Evolutionary conservation across 768 basidiomycete genomes (phyloP), one percentile per base, ranked within the genome.

Genomic region (Lyophyllum shimeji): DNA sequence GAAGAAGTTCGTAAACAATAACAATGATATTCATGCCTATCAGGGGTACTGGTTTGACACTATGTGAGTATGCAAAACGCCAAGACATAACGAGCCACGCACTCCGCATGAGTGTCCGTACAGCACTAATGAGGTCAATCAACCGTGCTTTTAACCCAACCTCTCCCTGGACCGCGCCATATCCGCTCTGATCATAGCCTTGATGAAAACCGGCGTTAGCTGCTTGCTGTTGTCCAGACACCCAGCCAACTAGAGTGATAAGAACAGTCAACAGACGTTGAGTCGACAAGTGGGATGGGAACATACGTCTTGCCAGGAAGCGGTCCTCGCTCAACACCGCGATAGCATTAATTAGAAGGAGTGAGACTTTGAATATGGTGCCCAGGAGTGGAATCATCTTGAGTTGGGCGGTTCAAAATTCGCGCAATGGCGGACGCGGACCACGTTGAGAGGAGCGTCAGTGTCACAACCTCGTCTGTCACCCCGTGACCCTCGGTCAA

Each of bases 41-140:
- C 43, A 98, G 77, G 34, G 95, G 95, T 80, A 98, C 95, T 98
- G 58, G 20, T 63, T 55, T 52, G 15, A 12, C 46, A 27, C 50
- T 53, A 15, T n/a, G 20, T 21, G 21, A 46, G 44, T 43, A 15
- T 23, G 43, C n/a, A 5, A 53, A 11, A 74, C 47, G 52, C 12
- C 50, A 53, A 44, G 46, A 50, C 56, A 34, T 34, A 37, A 51
- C 40, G 17, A 52, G 20, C 39, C 29, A 85, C 95, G 78, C 70
- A 99, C 96, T 94, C 71, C 96, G 85, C 92, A 98, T 93, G 64
- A 99, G 80, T 45, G 96, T 98, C 74, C 96, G 81, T 57, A 98
- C 94, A 34, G 96, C 96, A 63, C 90, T 85, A 60, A 98, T 97
- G 64, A 99, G 84, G 75, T 92, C 91, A 69, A 98, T 85, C 57